Base-by-base conservation (phyloP, 129 eudicot genomes). In the Kitagawia praeruptora region DNA sequence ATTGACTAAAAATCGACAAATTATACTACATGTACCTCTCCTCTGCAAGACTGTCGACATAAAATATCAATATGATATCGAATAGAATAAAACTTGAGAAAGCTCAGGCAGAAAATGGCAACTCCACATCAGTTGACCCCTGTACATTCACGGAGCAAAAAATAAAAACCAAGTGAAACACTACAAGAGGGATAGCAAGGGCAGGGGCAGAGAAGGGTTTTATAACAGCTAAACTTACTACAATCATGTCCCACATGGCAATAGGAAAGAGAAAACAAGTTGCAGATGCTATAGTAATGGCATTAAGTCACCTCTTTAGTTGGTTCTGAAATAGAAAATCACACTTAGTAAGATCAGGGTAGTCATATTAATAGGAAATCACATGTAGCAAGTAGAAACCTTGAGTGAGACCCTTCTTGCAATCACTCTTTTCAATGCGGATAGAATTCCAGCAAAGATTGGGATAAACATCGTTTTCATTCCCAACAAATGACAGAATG, bases 161-260 rank as follows among this genome's bases (percentile, higher is more conserved):
- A 67, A 67, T 8, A 71, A 71, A 16, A 71, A 71, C 6, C 78
- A 34, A 82, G 41, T 23, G 73, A 40, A 66, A 47, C 42, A 76
- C 37, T 15, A 4, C 19, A 15, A 13, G 25, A 70, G 21, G 27
- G 51, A 37, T 31, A 4, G 27, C 7, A 47, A 38, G 16, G 51
- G 51, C 31, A 19, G 49, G 27, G 51, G 31, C 1, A 74, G 37
- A 74, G 37, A 9, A 40, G 53, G 8, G 5, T 42, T n/a, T 44
- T 25, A 7, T 70, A 73, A 72, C 31, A 85, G 83, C 72, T 75
- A 23, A 81, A 88, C 91, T 88, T 83, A 90, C 98, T 70, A 88
- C 79, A 64, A 94, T 94, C 93, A 94, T 87, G 87, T 94, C 98
- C 98, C 98, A 94, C 97, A 91, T 94, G 83, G 97, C 93, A 44